Percentiles rank a stretch among this genome's conserved stretches.
Evolutionary conservation across 345 rosid species (phyloP).

Genomic region (Tarenaya hassleriana): DNA sequence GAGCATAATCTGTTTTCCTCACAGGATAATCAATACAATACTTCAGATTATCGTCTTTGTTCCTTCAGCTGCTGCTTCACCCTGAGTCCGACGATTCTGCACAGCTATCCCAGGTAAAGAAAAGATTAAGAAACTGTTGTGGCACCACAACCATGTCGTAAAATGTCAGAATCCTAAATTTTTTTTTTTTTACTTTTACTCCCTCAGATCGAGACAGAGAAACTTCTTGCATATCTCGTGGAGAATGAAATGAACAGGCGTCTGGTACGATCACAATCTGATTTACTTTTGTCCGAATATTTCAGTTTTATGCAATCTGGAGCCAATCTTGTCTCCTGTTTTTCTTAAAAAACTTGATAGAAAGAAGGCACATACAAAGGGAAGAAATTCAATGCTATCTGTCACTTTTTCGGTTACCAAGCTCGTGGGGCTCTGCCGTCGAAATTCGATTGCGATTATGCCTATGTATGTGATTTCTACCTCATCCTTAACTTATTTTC

Average conservation of each 20-base stretch:
- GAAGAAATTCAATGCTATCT: slow-evolving; percentile 90
- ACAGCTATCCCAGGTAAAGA: slow-evolving; percentile 91
- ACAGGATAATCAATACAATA: slow-evolving; percentile 1
- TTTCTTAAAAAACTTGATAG: slow-evolving; percentile 40
- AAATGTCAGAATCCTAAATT: slow-evolving; percentile 17
- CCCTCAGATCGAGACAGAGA: slow-evolving; percentile 96
- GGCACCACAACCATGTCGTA: not conserved
- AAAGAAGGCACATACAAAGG: slow-evolving; percentile 91
- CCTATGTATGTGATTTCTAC: slow-evolving; percentile 56
- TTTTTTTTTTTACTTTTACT: slow-evolving; percentile 20
- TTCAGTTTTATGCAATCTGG: not conserved
- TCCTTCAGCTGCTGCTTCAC: slow-evolving; percentile 72
- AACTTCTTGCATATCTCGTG: slow-evolving; percentile 93
- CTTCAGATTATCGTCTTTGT: slow-evolving; percentile 27
- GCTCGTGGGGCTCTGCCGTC: slow-evolving; percentile 99
- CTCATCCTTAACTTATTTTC: not conserved
- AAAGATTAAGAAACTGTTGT: not conserved
- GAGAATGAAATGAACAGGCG: slow-evolving; percentile 93
- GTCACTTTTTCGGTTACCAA: slow-evolving; percentile 99
- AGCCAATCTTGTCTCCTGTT: slow-evolving; percentile 10
- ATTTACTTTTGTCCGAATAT: slow-evolving; percentile 5
- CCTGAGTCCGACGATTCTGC: slow-evolving; percentile 99
- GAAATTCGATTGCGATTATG: slow-evolving; percentile 94
- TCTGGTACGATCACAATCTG: slow-evolving; percentile 35
- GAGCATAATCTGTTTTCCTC: slow-evolving; percentile 6